phyloP scores from a whole-genome alignment of 2,329 filamentous ascomycete genomes.

The Penicillium decumbens region DNA sequence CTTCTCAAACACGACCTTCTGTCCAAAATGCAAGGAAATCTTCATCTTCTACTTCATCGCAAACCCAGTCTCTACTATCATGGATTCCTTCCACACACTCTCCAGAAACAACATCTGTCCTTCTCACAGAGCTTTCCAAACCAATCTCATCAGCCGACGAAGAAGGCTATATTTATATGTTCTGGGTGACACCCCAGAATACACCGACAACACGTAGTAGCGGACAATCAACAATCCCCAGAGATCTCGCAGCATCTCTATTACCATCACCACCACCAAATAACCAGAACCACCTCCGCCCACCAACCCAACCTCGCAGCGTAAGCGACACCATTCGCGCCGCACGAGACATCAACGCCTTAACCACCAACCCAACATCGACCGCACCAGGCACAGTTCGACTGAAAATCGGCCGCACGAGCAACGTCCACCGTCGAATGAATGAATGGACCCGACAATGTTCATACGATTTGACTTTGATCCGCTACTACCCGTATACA shows the following conservation, averaged over 20 bases:
- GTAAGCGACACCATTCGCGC: constrained; percentile 37
- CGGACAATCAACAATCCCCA: constrained; percentile 48
- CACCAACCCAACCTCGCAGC: constrained; percentile 25
- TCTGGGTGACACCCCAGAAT: constrained; percentile 78
- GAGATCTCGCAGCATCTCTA: constrained; percentile 57
- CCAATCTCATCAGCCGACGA: constrained; percentile 71
- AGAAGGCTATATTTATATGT: constrained; percentile 95
- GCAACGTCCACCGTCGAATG: constrained; percentile 84
- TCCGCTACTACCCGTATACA: constrained; percentile 84
- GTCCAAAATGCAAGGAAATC: constrained; percentile 11
- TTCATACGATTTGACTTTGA: constrained; percentile 77
- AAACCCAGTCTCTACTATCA: constrained; percentile 51
- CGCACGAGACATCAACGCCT: constrained; percentile 34
- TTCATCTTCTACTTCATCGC: constrained; percentile 25
- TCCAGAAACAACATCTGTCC: constrained; percentile 62
- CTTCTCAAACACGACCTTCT: constrained; percentile 12
- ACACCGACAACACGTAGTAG: constrained; percentile 26
- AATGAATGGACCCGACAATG: constrained; percentile 94
- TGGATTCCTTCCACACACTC: constrained; percentile 66
- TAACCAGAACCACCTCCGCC: constrained; percentile 14
- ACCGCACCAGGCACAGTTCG: constrained; percentile 56
- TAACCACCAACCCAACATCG: constrained; percentile 28
- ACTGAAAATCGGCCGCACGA: constrained; percentile 61
- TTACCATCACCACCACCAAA: constrained; percentile 46
- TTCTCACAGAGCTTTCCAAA: constrained; percentile 73